Evolutionary conservation across 345 rosid genomes (phyloP), one percentile per base, ranked within the genome.

Genomic region (Noccaea bulbosa): DNA sequence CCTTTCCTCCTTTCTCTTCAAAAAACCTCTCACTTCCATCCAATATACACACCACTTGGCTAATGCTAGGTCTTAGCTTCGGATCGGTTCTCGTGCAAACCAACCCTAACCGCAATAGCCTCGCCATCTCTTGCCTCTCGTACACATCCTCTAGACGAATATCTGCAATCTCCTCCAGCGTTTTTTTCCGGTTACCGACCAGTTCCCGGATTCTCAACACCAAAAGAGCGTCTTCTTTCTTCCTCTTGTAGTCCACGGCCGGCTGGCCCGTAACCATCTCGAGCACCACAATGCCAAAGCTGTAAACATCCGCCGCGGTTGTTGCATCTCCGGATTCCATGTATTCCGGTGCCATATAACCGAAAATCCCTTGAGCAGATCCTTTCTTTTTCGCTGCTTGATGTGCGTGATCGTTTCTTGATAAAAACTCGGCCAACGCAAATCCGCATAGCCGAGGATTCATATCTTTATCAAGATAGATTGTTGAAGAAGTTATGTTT

Each of bases 311-410:
- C 0, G 88, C 92, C 77, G 81, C 77, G 7, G 99, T 75, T 27
- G 96, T 88, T 38, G 88, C 96, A 75, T 94, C 95, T 0, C 97
- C 99, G 0, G 88, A 82, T 51, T 89, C 92, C 38, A 94, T 83
- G 75, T 91, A 94, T 70, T 94, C 98, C 0, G 99, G 99, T 38
- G 99, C 85, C 90, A 94, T 81, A 78, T 94, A 91, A 24, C 98
- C 96, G 5, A 94, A 94, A 64, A 91, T 94, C 51, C 99, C 99
- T 64, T 90, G 85, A 8, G 85, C 96, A 0, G 98, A 89, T 67
- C 76, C 87, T 41, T 74, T 80, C 54, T 66, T 76, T 73, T 47
- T 70, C 14, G 80, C 86, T 8, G 87, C 85, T 20, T 76, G 84
- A 77, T 94, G 99, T 15, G 80, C 93, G 0, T 91, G 82, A 32